A percentile compares a stretch with the other conserved stretches of the same genome.
Evolutionary conservation across 805 yeast genomes (phyloP).

Genomic region (Yarrowia sp.): DNA sequence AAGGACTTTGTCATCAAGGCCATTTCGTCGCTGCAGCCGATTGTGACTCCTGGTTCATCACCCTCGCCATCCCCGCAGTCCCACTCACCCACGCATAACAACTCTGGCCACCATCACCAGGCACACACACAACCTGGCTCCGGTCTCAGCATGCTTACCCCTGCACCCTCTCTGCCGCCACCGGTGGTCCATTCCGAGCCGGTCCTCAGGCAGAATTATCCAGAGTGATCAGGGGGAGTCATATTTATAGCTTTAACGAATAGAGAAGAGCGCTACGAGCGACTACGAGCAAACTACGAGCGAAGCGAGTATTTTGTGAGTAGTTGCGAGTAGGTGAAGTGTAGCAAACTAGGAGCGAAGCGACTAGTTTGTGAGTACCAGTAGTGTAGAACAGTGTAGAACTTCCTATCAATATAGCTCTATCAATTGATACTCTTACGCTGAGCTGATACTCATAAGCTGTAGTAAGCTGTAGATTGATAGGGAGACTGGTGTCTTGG

Average conservation of each 20-base stretch:
- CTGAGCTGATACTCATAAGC: too few relatives aligned
- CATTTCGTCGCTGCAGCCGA: constrained; percentile 47
- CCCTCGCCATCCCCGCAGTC: constrained; percentile 26
- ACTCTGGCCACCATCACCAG: constrained; percentile 12
- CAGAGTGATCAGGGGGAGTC: constrained; percentile 3
- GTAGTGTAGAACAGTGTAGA: too few relatives aligned
- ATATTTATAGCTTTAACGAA: background rate
- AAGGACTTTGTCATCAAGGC: constrained; percentile 74
- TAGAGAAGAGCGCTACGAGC: too few relatives aligned
- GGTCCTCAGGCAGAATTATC: constrained; percentile 29
- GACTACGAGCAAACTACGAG: too few relatives aligned
- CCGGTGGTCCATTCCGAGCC: constrained; percentile 31
- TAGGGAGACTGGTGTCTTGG: too few relatives aligned
- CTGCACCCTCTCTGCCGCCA: constrained; percentile 28
- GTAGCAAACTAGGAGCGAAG: too few relatives aligned
- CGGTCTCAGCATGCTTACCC: constrained; percentile 28
- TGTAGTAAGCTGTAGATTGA: too few relatives aligned
- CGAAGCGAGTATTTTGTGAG: too few relatives aligned
- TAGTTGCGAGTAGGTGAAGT: too few relatives aligned
- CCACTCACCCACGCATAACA: constrained; percentile 26
- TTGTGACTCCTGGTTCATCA: constrained; percentile 24
- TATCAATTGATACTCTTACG: too few relatives aligned
- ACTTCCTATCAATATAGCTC: too few relatives aligned
- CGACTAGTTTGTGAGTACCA: too few relatives aligned
- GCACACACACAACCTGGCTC: constrained; percentile 16